A percentile compares a stretch with the other conserved stretches of the same genome.
Conservation (phyloP, 441 rosid species). For the Pelargonium australe region DNA sequence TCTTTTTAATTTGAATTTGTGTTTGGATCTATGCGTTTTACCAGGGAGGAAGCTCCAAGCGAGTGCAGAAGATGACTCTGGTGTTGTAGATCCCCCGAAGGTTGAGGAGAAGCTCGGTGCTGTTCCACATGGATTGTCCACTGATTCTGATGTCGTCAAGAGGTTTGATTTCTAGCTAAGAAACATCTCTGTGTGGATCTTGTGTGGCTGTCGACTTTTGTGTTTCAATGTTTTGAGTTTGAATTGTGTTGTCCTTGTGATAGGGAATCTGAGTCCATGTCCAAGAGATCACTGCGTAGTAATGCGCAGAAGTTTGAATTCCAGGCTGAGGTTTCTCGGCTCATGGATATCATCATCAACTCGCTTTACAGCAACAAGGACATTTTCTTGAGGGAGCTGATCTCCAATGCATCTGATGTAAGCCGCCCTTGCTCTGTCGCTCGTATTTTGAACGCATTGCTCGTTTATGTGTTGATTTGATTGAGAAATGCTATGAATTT, state of each 20-base stretch:
- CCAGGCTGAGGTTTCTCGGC: slow-evolving; percentile 96
- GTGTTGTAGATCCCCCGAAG: slow-evolving; percentile 70
- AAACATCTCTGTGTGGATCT: too few relatives aligned
- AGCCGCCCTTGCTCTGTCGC: too few relatives aligned
- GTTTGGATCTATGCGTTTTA: slow-evolving; percentile 24
- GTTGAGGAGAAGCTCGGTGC: slow-evolving; percentile 91
- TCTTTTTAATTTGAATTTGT: neutral
- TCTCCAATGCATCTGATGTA: slow-evolving; percentile 96
- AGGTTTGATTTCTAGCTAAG: slow-evolving; percentile 40
- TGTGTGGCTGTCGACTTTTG: neutral
- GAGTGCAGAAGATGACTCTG: slow-evolving; percentile 64
- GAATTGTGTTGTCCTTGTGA: slow-evolving; percentile 1
- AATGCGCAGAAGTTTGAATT: slow-evolving; percentile 89
- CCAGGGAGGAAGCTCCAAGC: slow-evolving; percentile 73
- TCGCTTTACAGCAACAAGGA: slow-evolving; percentile 96
- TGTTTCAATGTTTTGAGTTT: neutral
- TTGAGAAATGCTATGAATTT: slow-evolving; percentile 10
- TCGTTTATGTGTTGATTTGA: neutral
- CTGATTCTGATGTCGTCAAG: slow-evolving; percentile 88
- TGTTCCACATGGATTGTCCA: slow-evolving; percentile 70
- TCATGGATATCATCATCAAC: slow-evolving; percentile 91
- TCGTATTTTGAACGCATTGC: neutral
- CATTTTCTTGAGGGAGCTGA: slow-evolving; percentile 89
- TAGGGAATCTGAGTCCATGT: slow-evolving; percentile 91
- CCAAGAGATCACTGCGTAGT: slow-evolving; percentile 67